Evolutionary conservation across 306 rosid species (phyloP), one percentile per base, ranked within the genome.

Genomic region (Pterocarpus santalinus): DNA sequence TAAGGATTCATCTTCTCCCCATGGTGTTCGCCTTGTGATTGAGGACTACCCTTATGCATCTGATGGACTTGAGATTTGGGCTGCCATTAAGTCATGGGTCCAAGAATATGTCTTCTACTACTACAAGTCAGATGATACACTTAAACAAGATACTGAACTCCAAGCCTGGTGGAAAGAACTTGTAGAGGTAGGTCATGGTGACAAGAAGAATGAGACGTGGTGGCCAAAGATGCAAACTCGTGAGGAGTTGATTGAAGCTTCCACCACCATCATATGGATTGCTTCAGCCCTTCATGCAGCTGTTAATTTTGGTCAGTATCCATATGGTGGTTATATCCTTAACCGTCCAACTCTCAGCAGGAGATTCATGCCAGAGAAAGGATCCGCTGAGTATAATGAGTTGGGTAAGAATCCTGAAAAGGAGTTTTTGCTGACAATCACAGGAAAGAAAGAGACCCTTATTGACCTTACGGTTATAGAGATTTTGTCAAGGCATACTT

Each of bases 121-220:
- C 78, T 90, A 92, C 78, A 71, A 70, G 65, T 71, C 76, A 1
- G 87, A 91, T n/a, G 85, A 80, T 22, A 56, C 30, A 4, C 81
- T 91, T 4, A 77, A 66, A 33, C 69, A 86, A 9, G 97, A 90
- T 76, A 5, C 69, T 1, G 97, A 90, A 58, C 90, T 90, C 14
- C 94, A 89, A 73, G 81, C 84, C 16, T 92, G 94, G 94, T 92
- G 97, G 97, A 90, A 89, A 82, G 97, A 91, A 65, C 82, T 82
- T 4, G 77, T 79, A 28, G 87, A 84, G 75, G 85, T 77, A 5
- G 92, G 92, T 7, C 97, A 92, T 33, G 92, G 89, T 22, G 97
- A 89, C 85, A 57, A 81, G 77, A 86, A 81, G 39, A 69, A 85
- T 1, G 78, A 90, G 79, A 69, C 88, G 0, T 87, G 93, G 93